Base-by-base conservation (phyloP, 2,329 filamentous ascomycete genomes). In the Ophiosphaerella korrae region DNA sequence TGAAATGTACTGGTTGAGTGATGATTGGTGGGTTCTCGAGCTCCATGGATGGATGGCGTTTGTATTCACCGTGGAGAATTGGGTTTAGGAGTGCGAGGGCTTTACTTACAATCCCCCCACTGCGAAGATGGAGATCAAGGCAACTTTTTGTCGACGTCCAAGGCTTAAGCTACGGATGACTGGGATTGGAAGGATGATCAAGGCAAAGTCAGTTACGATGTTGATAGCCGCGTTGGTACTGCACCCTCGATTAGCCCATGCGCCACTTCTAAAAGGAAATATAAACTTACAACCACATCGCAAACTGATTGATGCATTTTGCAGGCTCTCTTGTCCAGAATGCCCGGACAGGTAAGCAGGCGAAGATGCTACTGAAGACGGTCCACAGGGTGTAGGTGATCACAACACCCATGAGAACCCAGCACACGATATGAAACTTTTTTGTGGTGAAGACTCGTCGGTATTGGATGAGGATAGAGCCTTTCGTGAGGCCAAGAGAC, bases 21-120 rank as follows among this genome's bases (percentile, higher is more conserved):
- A 4, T 21, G 18, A 4, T 21, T 21, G 18, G 18, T 21, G 18
- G 18, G 18, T 4, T 21, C 18, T 21, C 18, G 18, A 21, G 18
- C 18, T 4, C 18, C 18, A 21, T 21, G 3, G 18, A 21, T 21
- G 3, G 18, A 21, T 21, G 18, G 5, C 18, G 18, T 21, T 21
- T 21, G 18, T 21, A 21, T 21, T 21, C 18, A 4, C 18, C 3
- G 18, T 21, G 18, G 18, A 21, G 18, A 21, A 21, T 21, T 8
- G 5, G 18, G 16, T n/a, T 42, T n/a, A 9, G 2, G 45, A 29
- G 21, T 33, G 16, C 8, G 18, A 32, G 38, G 13, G 36, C 38
- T 42, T 3, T 42, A 71, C 73, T 66, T 64, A 76, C 75, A 76
- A 74, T 24, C 67, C 67, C 24, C 74, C 75, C 9, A 77, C 56